phyloP scores from a whole-genome alignment of 2,329 filamentous ascomycete genomes.

The Tolypocladium album region DNA sequence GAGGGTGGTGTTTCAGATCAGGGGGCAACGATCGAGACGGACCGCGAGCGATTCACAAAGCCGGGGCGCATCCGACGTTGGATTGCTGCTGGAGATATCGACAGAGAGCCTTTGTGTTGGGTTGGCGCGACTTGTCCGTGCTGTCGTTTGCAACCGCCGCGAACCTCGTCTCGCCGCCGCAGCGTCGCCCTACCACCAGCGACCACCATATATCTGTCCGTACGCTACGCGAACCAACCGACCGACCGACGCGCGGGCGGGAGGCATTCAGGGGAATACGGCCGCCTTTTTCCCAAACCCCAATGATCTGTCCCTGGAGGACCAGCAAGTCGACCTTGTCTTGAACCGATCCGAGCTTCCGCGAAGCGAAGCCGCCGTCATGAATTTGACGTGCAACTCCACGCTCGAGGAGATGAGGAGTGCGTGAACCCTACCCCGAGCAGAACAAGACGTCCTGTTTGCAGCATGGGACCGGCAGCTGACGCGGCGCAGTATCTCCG shows the following conservation, averaged over 20 bases:
- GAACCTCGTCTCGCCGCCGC: background rate
- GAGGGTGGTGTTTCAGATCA: background rate
- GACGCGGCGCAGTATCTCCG: conserved; percentile 22
- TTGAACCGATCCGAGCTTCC: background rate
- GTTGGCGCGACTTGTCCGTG: background rate
- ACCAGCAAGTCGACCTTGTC: background rate
- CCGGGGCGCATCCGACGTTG: background rate
- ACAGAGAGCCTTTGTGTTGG: background rate
- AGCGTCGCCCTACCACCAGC: background rate
- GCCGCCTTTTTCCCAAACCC: background rate
- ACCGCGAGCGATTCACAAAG: background rate
- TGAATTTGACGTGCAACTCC: conserved; percentile 30
- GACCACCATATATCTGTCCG: background rate
- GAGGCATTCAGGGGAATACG: background rate
- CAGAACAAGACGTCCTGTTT: background rate
- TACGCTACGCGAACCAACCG: background rate
- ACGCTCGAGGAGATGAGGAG: conserved; percentile 33
- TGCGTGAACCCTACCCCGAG: conserved; percentile 11
- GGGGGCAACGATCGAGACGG: background rate
- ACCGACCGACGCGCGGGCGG: background rate
- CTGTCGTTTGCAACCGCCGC: background rate
- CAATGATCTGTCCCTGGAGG: conserved; percentile 1
- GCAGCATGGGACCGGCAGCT: background rate
- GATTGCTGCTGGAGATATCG: background rate
- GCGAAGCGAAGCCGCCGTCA: conserved; percentile 5